Conservation (phyloP, 139 green algal genomes). For the Chlorella sp. region DNA sequence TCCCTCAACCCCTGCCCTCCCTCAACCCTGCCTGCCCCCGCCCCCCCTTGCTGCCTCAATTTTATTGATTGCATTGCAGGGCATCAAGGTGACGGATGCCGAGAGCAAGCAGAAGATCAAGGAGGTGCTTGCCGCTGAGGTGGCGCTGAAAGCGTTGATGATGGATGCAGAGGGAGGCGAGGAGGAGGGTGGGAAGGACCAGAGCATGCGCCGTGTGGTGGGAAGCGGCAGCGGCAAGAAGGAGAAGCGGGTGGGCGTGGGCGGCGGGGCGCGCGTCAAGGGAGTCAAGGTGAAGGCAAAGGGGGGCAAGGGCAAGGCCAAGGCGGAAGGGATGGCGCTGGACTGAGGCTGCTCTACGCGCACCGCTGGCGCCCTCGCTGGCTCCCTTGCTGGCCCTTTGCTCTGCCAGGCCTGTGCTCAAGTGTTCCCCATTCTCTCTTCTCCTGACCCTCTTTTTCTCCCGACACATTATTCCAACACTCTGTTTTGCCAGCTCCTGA, state of each 20-base stretch:
- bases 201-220: not conserved
- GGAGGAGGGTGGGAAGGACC: not conserved
- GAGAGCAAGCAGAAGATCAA: constrained; percentile 42
- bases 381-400: too few relatives aligned
- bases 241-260: constrained; percentile 1
- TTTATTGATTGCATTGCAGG: too few relatives aligned
- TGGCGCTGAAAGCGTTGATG: constrained; percentile 41
- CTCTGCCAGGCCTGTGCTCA: too few relatives aligned
- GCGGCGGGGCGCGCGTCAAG: constrained; percentile 6
- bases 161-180: constrained; percentile 21
- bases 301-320: not conserved
- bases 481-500: too few relatives aligned
- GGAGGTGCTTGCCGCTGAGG: constrained; percentile 48
- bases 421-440: not conserved
- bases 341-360: not conserved
- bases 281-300: constrained; percentile 18
- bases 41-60: too few relatives aligned
- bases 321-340: constrained; percentile 24
- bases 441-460: not conserved
- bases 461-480: not conserved
- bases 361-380: not conserved
- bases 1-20: too few relatives aligned
- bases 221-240: not conserved
- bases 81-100: constrained; percentile 45
- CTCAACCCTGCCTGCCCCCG: too few relatives aligned